Base-by-base conservation (phyloP, 129 eudicot species). In the Centrapalus pauciflorus region DNA sequence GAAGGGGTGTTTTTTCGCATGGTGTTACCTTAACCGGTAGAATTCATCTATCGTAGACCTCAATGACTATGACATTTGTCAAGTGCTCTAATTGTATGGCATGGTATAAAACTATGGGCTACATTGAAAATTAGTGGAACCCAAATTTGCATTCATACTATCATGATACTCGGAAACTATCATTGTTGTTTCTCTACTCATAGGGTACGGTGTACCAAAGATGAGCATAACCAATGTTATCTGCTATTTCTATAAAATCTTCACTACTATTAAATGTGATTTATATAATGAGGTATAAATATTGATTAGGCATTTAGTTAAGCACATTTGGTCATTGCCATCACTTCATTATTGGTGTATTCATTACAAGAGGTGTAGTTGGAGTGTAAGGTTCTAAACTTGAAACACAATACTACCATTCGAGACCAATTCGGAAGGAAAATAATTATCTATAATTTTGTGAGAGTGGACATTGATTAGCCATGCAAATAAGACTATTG, bases 391-490 rank as follows among this genome's bases (percentile, higher is more conserved):
- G 34, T 8, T 23, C 10, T 35, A 26, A 64, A 52, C 27, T 30
- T 58, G 43, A 58, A 58, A n/a, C n/a, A 1, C 21, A 16, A 7
- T 58, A 10, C 38, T 33, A 33, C 24, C 6, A 3, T 32, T 17
- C 9, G 45, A 58, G 30, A 8, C 14, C 46, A 64, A 17, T n/a
- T 17, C 23, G 16, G 17, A 19, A 48, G 46, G 33, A 50, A 29
- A 30, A 21, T 24, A 17, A 27, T 20, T 9, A 27, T 64, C 13
- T 43, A 29, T 54, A 56, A 2, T 55, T 54, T 26, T 27, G 4
- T 38, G 74, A 40, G 73, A 35, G 52, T 65, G 60, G 60, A 48
- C 43, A 16, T 30, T 11, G 30, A 11, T 46, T n/a, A n/a, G n/a
- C n/a, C n/a, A n/a, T n/a, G n/a, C n/a, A n/a, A n/a, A n/a, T n/a